Percentiles rank a stretch among this genome's conserved stretches.
Conservation (phyloP, 2,329 filamentous ascomycete species). For the Cladosporium colombiae region DNA sequence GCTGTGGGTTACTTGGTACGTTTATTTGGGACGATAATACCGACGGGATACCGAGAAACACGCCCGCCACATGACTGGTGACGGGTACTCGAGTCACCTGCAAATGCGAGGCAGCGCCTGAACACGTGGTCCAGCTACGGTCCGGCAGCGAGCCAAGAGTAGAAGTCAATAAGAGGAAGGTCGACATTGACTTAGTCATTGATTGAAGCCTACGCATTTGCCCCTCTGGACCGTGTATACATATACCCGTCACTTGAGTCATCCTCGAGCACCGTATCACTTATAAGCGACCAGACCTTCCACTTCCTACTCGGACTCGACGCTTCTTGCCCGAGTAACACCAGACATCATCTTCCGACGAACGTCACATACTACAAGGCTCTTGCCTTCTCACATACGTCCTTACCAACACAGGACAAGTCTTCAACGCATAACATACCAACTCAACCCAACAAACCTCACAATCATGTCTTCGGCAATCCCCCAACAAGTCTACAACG, state of each 20-base stretch:
- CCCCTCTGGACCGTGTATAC: background rate
- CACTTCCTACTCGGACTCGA: background rate
- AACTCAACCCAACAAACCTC: background rate
- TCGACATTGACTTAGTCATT: conserved; percentile 6
- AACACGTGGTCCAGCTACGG: background rate
- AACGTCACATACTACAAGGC: conserved; percentile 3
- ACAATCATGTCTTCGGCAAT: conserved; percentile 12
- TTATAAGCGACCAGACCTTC: background rate
- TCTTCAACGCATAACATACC: background rate
- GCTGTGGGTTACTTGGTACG: background rate
- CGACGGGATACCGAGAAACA: background rate
- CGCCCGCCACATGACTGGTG: background rate
- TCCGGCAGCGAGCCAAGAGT: background rate
- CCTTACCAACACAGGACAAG: background rate
- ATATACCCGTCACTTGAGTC: conserved; percentile 6
- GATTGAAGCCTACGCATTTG: background rate
- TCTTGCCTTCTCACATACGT: background rate
- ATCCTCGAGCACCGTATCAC: background rate
- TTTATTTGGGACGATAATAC: no score
- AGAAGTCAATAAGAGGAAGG: background rate
- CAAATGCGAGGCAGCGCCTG: background rate
- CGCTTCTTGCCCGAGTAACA: conserved; percentile 9
- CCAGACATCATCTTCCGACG: conserved; percentile 6
- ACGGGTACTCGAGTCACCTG: background rate
- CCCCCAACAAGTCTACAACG: conserved; percentile 20